These are phyloP conservation scores for Cladosporium sp. DNA, from an alignment of 2,329 filamentous ascomycete species.

Conservation along the genomic window DNA sequence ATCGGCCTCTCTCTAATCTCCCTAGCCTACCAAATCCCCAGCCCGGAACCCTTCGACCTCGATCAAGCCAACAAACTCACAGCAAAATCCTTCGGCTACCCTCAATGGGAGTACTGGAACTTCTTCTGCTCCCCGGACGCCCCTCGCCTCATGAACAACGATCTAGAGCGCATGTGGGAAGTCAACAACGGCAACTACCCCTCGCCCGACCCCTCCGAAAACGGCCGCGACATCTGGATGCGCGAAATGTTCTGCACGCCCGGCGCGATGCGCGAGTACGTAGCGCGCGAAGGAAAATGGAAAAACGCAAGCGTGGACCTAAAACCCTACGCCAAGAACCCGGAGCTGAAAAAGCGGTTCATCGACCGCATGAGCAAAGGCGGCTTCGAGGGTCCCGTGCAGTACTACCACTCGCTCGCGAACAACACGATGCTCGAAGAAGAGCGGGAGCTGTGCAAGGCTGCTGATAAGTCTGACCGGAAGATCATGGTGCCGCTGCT, in stretches of 20 bases:
- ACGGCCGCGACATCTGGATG: slow-evolving; percentile 37
- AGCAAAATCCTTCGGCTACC: slow-evolving; percentile 41
- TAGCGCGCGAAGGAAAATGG: slow-evolving; percentile 28
- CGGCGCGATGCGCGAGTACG: slow-evolving; percentile 39
- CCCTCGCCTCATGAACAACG: slow-evolving; percentile 38
- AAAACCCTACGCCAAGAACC: slow-evolving; percentile 39
- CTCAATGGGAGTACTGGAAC: slow-evolving; percentile 49
- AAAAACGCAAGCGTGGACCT: slow-evolving; percentile 31
- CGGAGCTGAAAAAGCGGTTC: slow-evolving; percentile 38
- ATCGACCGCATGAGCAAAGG: slow-evolving; percentile 40
- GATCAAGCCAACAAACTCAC: slow-evolving; percentile 39
- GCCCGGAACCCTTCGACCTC: slow-evolving; percentile 41
- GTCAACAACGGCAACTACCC: slow-evolving; percentile 26
- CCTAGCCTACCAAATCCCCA: slow-evolving; percentile 46
- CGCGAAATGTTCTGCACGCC: slow-evolving; percentile 42
- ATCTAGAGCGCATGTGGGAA: slow-evolving; percentile 27
- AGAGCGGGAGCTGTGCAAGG: slow-evolving; percentile 30
- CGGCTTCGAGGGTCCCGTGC: slow-evolving; percentile 41
- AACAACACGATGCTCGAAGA: slow-evolving; percentile 36
- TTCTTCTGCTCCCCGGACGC: slow-evolving; percentile 48
- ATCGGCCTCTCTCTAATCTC: slow-evolving; percentile 48
- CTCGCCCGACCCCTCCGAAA: slow-evolving; percentile 27
- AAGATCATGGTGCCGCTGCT: slow-evolving; percentile 42
- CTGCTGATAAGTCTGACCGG: slow-evolving; percentile 33
- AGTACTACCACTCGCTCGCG: slow-evolving; percentile 42